A percentile compares a stretch with the other conserved stretches of the same genome.
These are phyloP conservation scores for Viola odorata DNA, from an alignment of 345 rosid genomes.

Conservation along the genomic window DNA sequence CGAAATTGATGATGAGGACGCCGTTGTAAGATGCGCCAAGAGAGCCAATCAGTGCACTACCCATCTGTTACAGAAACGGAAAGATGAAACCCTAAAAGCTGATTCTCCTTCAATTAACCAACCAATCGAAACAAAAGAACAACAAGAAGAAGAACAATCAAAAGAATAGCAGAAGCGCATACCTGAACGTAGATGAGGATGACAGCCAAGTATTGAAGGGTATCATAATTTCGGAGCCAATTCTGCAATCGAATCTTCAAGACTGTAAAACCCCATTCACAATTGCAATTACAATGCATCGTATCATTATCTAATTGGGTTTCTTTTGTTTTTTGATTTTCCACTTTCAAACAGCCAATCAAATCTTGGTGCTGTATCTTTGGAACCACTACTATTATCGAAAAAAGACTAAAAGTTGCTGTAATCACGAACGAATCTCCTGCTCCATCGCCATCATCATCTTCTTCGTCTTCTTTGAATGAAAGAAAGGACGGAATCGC, in stretches of 20 bases:
- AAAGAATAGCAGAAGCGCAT: background rate
- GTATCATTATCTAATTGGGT: background rate
- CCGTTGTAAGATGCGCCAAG: slow-evolving; percentile 88
- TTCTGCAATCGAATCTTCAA: slow-evolving; percentile 42
- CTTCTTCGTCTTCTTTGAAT: no score
- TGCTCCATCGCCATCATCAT: no score
- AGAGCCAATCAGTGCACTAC: slow-evolving; percentile 81
- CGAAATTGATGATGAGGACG: slow-evolving; percentile 57
- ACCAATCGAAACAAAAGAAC: slow-evolving; percentile 10
- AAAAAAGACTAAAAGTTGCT: no score
- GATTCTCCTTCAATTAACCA: no score
- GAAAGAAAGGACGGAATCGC: no score
- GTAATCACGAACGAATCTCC: no score
- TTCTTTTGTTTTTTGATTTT: no score
- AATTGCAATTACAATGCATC: background rate
- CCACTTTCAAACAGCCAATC: no score
- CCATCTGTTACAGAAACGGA: slow-evolving; percentile 33
- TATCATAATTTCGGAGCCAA: slow-evolving; percentile 66
- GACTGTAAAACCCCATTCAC: slow-evolving; percentile 26
- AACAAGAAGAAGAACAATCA: background rate
- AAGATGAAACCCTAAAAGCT: background rate
- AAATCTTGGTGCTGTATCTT: no score
- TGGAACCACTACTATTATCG: no score
- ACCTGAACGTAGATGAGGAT: slow-evolving; percentile 82
- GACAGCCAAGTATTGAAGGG: slow-evolving; percentile 64